phyloP scores from a whole-genome alignment of 2,329 filamentous ascomycete species.

The Hypoxylon sp. region DNA sequence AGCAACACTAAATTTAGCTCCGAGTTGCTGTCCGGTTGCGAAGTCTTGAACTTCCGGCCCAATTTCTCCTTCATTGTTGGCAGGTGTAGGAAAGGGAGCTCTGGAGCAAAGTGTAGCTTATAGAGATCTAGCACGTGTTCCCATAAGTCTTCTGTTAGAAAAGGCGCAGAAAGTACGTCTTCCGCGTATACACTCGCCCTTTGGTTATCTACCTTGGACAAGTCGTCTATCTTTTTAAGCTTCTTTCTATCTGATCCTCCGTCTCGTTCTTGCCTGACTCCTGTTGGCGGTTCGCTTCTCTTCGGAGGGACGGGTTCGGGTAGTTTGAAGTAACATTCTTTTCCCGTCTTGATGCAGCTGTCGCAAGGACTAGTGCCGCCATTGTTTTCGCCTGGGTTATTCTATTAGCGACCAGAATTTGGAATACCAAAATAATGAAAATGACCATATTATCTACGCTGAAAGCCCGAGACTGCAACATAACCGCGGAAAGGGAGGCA shows the following conservation, averaged over 20 bases:
- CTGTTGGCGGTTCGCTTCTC: constrained; percentile 58
- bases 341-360: constrained; percentile 78
- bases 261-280: constrained; percentile 60
- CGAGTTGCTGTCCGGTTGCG: constrained; percentile 58
- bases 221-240: constrained; percentile 61
- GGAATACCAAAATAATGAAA: neutral
- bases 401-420: constrained; percentile 20
- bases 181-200: constrained; percentile 61
- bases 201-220: constrained; percentile 58
- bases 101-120: constrained; percentile 78
- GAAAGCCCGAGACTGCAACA: neutral
- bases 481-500: neutral
- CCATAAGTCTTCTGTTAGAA: constrained; percentile 77
- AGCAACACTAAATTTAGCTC: constrained; percentile 73
- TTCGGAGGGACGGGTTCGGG: constrained; percentile 66
- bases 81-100: constrained; percentile 79
- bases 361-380: constrained; percentile 80
- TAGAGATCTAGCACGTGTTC: constrained; percentile 78
- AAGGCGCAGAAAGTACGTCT: constrained; percentile 73
- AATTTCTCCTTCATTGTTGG: constrained; percentile 72
- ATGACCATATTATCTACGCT: neutral
- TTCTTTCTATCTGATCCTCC: constrained; percentile 66
- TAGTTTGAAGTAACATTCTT: constrained; percentile 76
- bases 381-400: constrained; percentile 71
- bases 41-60: constrained; percentile 59